Evolutionary conservation across 176 grass and related monocot genomes (phyloP), one percentile per base, ranked within the genome.

Genomic region (Otatea glauca): DNA sequence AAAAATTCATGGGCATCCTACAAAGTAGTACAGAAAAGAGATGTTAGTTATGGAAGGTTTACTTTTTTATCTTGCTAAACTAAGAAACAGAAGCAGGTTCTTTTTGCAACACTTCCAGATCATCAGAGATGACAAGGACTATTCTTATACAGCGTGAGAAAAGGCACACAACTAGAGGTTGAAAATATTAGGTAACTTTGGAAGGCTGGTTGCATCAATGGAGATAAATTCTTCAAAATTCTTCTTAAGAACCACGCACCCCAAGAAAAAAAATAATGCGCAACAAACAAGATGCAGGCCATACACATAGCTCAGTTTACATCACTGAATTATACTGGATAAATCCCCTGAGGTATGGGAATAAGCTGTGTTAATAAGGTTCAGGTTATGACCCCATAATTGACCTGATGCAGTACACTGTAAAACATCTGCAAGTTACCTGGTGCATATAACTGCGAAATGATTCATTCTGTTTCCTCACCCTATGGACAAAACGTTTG

Each of bases 1-100:
- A 94, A 82, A 87, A 98, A 98, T 49, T 98, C 95, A 85, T 98
- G 92, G 80, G 92, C 95, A 89, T 98, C 95, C 95, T 98, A 91
- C 66, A 92, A 20, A 85, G 15, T 24, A 92, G 17, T 25, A 81
- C 4, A 80, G 21, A 59, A 82, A 86, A 56, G 37, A 27, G 13
- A 51, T 1, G 20, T 90, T 71, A 90, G 14, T 81, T 49, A 8
- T 59, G 88, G 16, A 89, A 74, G 27, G 5, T 45, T 32, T 43
- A 69, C 50, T 37, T 69, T 10, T 62, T 81, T 81, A 58, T 70
- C 5, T 75, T 39, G 16, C 45, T 27, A 67, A 66, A 86, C 37
- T 72, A 75, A 27, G 13, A 76, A 75, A 39, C 25, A 75, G 4
- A 47, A 68, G 5, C 41, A 72, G 23, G 44, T 44, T 48, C 4